phyloP scores from a whole-genome alignment of 2,329 filamentous ascomycete genomes.

The Aurifilum marmelostoma region DNA sequence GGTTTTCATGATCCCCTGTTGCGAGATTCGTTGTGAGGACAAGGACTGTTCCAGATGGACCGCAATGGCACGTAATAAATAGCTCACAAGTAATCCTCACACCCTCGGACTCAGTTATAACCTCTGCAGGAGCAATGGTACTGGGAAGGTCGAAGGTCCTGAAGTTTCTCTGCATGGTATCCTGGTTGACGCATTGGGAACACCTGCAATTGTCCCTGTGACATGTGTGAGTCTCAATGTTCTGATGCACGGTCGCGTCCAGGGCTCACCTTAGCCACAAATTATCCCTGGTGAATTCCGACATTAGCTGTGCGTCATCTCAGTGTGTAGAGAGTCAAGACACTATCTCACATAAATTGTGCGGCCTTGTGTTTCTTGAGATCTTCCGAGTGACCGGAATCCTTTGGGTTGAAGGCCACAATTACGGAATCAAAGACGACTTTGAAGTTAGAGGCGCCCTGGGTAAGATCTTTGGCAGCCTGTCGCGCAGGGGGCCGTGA shows the following conservation, averaged over 20 bases:
- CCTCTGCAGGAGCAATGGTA: conserved; percentile 43
- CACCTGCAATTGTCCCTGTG: conserved; percentile 75
- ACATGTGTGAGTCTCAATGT: conserved; percentile 1
- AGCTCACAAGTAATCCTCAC: conserved; percentile 55
- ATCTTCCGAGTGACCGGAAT: accelerated
- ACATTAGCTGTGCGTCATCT: conserved; percentile 6
- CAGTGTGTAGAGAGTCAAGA: background rate
- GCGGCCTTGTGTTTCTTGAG: too few species aligned
- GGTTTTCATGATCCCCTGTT: conserved; percentile 67
- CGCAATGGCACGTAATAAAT: conserved; percentile 9
- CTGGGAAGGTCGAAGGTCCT: conserved; percentile 66
- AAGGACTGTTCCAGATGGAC: conserved; percentile 13
- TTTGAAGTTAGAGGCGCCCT: background rate
- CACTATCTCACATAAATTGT: background rate
- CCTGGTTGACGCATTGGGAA: conserved; percentile 65
- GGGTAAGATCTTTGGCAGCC: background rate
- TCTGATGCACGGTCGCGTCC: background rate
- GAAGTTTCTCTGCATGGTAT: conserved; percentile 70
- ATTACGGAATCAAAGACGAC: background rate
- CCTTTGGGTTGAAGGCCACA: background rate
- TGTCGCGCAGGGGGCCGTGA: background rate
- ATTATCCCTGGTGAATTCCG: conserved; percentile 6
- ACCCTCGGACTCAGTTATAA: conserved; percentile 41
- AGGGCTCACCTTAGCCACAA: conserved; percentile 26
- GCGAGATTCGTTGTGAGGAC: conserved; percentile 27